Percentiles rank a stretch among this genome's conserved stretches.
phyloP scores from a whole-genome alignment of 2,329 filamentous ascomycete species.

The Ceratocystis cacaofunesta region DNA sequence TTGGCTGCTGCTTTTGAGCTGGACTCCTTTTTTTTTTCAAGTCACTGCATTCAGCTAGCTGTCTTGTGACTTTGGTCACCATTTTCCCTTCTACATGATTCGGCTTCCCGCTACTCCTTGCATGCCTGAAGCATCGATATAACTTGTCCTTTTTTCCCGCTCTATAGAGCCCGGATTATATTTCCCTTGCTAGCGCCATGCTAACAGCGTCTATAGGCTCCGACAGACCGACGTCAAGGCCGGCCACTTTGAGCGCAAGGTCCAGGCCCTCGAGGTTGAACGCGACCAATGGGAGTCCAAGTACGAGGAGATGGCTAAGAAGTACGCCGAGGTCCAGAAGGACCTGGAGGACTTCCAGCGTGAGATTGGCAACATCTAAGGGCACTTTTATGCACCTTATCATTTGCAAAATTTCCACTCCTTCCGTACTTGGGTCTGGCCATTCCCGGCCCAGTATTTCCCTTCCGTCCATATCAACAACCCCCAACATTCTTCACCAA shows the following conservation, averaged over 20 bases:
- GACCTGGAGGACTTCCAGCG: slow-evolving; percentile 80
- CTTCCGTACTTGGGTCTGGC: neutral
- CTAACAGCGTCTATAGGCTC: slow-evolving; percentile 44
- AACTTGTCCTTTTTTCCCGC: neutral
- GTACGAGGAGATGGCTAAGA: slow-evolving; percentile 94
- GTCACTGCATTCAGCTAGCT: neutral
- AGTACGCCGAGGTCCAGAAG: slow-evolving; percentile 70
- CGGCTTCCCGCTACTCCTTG: neutral
- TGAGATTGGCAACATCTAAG: slow-evolving; percentile 87
- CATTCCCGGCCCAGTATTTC: neutral
- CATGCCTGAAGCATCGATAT: neutral
- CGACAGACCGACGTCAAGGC: slow-evolving; percentile 99
- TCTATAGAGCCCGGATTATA: neutral
- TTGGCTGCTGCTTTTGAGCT: neutral
- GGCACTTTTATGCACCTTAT: slow-evolving; percentile 18
- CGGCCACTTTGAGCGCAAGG: slow-evolving; percentile 98
- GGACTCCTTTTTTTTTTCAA: neutral
- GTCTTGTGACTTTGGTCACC: neutral
- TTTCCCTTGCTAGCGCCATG: neutral
- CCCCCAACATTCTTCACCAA: neutral
- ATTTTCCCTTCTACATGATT: neutral
- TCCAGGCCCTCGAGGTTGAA: slow-evolving; percentile 83
- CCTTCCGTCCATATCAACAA: neutral
- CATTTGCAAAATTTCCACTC: slow-evolving; percentile 10
- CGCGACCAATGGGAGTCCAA: slow-evolving; percentile 93